phyloP scores from a whole-genome alignment of 2,329 filamentous ascomycete species.

The Onygena corvina region DNA sequence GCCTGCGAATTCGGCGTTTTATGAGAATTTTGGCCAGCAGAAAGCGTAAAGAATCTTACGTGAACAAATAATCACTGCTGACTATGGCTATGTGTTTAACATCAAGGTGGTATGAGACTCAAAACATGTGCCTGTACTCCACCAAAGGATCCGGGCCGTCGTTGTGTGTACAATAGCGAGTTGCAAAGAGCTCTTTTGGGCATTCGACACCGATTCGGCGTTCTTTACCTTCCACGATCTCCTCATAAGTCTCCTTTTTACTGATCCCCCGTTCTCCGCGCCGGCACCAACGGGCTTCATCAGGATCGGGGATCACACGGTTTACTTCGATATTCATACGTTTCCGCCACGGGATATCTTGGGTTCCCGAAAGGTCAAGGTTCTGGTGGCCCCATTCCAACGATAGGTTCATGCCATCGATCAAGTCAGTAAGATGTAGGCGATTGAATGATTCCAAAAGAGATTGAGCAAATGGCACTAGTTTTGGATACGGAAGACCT shows the following conservation, averaged over 20 bases:
- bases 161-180: conserved; percentile 9
- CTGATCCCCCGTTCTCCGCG: not conserved
- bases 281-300: conserved; percentile 10
- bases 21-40: too few relatives aligned
- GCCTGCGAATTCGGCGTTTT: too few relatives aligned
- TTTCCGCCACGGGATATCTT: conserved; percentile 5
- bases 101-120: too few relatives aligned
- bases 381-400: conserved; percentile 16
- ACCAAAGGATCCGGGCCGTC: too few relatives aligned
- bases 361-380: conserved; percentile 1
- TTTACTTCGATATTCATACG: conserved; percentile 1
- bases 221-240: conserved; percentile 9
- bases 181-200: conserved; percentile 10
- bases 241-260: conserved; percentile 4
- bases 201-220: conserved; percentile 12
- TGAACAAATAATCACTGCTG: too few relatives aligned
- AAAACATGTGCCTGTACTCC: too few relatives aligned
- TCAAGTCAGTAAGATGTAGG: conserved; percentile 15
- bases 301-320: conserved; percentile 1
- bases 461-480: conserved; percentile 16
- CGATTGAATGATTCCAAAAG: conserved; percentile 16
- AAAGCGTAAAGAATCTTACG: too few relatives aligned
- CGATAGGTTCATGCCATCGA: conserved; percentile 18
- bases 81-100: too few relatives aligned
- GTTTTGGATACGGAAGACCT: conserved; percentile 16